phyloP scores from a whole-genome alignment of 2,329 filamentous ascomycete species.

The Fusarium succisae region DNA sequence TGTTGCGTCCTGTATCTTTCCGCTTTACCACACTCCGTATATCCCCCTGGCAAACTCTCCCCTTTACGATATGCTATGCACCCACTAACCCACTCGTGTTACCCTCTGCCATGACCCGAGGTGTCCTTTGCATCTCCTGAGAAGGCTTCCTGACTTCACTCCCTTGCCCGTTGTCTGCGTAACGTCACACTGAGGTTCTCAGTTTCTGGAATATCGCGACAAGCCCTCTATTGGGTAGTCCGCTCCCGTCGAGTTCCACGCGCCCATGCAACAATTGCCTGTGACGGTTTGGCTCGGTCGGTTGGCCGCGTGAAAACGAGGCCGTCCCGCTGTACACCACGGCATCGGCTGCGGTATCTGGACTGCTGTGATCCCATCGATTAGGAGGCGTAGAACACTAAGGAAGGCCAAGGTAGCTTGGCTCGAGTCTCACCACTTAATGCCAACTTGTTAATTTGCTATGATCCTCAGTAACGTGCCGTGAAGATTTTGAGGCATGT shows the following conservation, averaged over 20 bases:
- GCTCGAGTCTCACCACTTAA: not conserved
- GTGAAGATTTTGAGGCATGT: not conserved
- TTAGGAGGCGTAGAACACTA: constrained; percentile 1
- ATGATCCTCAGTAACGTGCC: not conserved
- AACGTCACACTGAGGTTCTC: constrained; percentile 23
- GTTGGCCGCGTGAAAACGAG: constrained; percentile 38
- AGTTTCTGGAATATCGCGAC: constrained; percentile 40
- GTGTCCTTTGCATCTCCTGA: not conserved
- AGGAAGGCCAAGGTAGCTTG: not conserved
- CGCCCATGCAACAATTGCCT: constrained; percentile 15
- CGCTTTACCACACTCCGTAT: constrained; percentile 11
- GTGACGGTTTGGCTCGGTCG: constrained; percentile 19
- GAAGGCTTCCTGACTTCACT: constrained; percentile 3
- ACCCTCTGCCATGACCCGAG: constrained; percentile 23
- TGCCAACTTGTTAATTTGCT: not conserved
- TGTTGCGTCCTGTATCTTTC: constrained; percentile 11
- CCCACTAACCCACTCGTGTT: constrained; percentile 11
- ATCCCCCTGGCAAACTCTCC: not conserved
- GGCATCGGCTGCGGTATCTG: constrained; percentile 39
- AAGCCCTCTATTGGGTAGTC: constrained; percentile 34
- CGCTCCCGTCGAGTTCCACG: constrained; percentile 16
- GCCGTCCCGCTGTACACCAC: constrained; percentile 34
- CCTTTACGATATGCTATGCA: constrained; percentile 6
- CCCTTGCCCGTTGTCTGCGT: constrained; percentile 16
- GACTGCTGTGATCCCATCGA: constrained; percentile 19